phyloP scores from a whole-genome alignment of 768 basidiomycete genomes.

The Suillus spraguei region DNA sequence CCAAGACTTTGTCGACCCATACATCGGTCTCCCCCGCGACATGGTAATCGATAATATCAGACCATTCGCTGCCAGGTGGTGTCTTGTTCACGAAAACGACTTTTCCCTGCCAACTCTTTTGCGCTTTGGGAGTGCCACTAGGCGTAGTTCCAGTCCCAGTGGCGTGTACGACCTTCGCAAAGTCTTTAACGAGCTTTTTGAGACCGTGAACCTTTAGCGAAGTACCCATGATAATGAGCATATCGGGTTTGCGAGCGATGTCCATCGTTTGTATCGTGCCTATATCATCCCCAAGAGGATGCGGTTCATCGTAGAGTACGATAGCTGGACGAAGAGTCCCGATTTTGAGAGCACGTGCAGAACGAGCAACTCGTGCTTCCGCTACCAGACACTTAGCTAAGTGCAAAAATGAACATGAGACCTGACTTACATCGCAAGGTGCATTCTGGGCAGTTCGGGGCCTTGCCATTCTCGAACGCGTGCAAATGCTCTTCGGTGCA shows the following conservation, averaged over 20 bases:
- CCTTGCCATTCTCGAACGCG: conserved; percentile 65
- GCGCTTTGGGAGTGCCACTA: conserved; percentile 22
- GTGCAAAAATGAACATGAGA: conserved; percentile 8
- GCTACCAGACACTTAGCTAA: conserved; percentile 42
- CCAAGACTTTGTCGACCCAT: conserved; percentile 78
- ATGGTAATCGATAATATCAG: conserved; percentile 87
- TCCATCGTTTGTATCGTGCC: conserved; percentile 80
- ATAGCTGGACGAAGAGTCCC: conserved; percentile 93
- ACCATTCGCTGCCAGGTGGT: conserved; percentile 84
- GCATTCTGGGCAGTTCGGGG: conserved; percentile 91
- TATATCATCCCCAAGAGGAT: conserved; percentile 92
- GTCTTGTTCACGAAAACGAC: conserved; percentile 95
- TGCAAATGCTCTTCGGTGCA: conserved; percentile 65
- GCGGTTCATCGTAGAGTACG: conserved; percentile 93
- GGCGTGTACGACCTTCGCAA: conserved; percentile 81
- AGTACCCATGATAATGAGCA: conserved; percentile 97
- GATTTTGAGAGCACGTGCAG: conserved; percentile 75
- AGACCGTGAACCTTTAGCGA: conserved; percentile 95
- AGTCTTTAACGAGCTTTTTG: conserved; percentile 92
- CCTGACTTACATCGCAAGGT: conserved; percentile 67
- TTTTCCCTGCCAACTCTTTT: conserved; percentile 56
- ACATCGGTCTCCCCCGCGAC: conserved; percentile 81
- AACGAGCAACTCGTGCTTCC: conserved; percentile 77
- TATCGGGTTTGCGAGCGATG: conserved; percentile 78
- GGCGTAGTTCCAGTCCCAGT: conserved; percentile 32